Evolutionary conservation across 176 grass and related monocot species (phyloP).

Genomic region (Hordeum marinum): DNA sequence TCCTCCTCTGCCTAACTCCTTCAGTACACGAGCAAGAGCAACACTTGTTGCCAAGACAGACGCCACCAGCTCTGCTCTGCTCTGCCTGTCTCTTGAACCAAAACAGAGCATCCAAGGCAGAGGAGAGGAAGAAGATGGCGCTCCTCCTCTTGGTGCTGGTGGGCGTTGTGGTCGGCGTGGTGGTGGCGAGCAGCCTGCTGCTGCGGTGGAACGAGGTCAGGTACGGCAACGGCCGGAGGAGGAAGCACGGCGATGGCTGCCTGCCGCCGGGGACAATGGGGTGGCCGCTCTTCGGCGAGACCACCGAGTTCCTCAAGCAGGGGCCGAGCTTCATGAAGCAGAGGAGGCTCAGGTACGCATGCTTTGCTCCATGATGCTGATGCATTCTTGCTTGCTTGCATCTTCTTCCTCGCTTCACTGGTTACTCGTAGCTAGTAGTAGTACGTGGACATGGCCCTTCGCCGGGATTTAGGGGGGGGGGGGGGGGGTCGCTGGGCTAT

Average conservation of each 20-base stretch:
- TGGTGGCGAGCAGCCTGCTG: slow-evolving; percentile 53
- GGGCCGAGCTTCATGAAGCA: slow-evolving; percentile 74
- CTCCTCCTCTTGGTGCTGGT: background rate
- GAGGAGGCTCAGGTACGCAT: slow-evolving; percentile 57
- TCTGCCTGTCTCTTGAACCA: background rate
- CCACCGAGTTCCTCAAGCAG: slow-evolving; percentile 89
- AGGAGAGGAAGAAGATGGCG: background rate
- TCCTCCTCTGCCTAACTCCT: background rate
- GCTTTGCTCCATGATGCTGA: background rate
- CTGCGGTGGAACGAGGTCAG: slow-evolving; percentile 85
- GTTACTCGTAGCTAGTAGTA: too few relatives aligned
- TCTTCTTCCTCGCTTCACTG: too few relatives aligned
- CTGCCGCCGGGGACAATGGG: too few relatives aligned
- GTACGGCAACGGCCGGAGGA: slow-evolving; percentile 42
- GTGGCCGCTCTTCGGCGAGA: slow-evolving; percentile 92
- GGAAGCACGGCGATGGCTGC: slow-evolving; percentile 1
- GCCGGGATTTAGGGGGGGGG: too few relatives aligned
- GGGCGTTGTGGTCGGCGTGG: background rate
- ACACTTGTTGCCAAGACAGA: too few relatives aligned
- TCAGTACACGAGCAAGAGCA: too few relatives aligned
- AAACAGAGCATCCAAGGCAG: too few relatives aligned
- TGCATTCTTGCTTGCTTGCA: background rate
- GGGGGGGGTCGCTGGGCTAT: too few relatives aligned
- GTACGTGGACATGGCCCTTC: too few relatives aligned
- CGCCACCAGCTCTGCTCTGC: too few relatives aligned